Base-by-base conservation (phyloP, 192 early-diverging fungal genomes). In the Gamsiella multidivaricata region DNA sequence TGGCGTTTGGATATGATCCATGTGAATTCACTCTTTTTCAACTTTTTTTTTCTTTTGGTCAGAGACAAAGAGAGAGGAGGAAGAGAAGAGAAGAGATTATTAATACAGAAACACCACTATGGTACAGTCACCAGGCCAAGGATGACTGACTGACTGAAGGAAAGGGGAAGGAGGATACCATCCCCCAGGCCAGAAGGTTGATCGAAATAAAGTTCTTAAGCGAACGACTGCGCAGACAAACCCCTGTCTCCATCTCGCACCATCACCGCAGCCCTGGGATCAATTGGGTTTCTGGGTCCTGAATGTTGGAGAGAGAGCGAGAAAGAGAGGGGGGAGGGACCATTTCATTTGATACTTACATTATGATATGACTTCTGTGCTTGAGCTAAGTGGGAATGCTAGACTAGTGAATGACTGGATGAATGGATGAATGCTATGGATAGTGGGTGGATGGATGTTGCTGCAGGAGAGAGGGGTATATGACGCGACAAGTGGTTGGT, bases 61-160 rank as follows among this genome's bases (percentile, higher is more conserved):
- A 45, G 9, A 59, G 36, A 33, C 9, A 68, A 32, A 68, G 65
- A 54, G 36, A 66, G 42, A 56, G 49, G 46, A 36, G 34, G 18
- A 49, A 39, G 22, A 36, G 7, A 39, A 39, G 37, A 39, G 12
- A 39, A 41, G 54, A 20, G 12, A 49, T 33, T 28, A 69, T 50
- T 64, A 64, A 64, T 64, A 62, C 60, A 61, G 37, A 46, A 47
- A 62, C 60, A 62, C 31, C 18, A 11, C 29, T n/a, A n/a, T n/a
- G n/a, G n/a, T n/a, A n/a, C n/a, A n/a, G n/a, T n/a, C n/a, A n/a
- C n/a, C n/a, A n/a, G n/a, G n/a, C n/a, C n/a, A n/a, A n/a, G n/a
- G n/a, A n/a, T n/a, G n/a, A n/a, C n/a, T n/a, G n/a, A n/a, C n/a
- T n/a, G n/a, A n/a, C n/a, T n/a, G n/a, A n/a, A n/a, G n/a, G n/a